Evolutionary conservation across 169 alveolate species (phyloP).

Genomic region (Eimeria necatrix): DNA sequence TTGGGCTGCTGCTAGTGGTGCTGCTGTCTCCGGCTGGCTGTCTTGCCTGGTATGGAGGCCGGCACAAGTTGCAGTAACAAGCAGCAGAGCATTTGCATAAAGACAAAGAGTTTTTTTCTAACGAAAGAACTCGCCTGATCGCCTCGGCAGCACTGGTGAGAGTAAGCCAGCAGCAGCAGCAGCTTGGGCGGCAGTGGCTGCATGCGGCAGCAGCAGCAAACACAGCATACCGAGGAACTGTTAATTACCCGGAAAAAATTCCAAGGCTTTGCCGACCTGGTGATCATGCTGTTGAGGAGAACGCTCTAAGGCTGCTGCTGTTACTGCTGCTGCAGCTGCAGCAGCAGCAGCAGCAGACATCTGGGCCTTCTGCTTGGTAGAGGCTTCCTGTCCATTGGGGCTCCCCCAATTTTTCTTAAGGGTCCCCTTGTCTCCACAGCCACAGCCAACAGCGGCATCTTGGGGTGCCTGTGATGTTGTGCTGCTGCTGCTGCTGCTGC

Average conservation of each 20-base stretch:
- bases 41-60: too few relatives aligned
- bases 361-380: neutral
- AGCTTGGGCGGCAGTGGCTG: too few relatives aligned
- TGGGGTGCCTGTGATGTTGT: neutral
- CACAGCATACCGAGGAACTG: neutral
- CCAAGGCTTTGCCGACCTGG: neutral
- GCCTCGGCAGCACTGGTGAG: neutral
- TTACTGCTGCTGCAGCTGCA: conserved; percentile 34
- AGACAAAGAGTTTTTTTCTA: too few relatives aligned
- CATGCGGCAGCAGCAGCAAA: too few relatives aligned
- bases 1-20: neutral
- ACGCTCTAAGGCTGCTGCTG: neutral
- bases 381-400: neutral
- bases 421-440: neutral
- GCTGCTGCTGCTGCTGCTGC: neutral
- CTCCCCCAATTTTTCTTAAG: neutral
- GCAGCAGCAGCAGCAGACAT: conserved; percentile 24
- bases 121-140: neutral
- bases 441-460: neutral
- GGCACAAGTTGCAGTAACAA: too few relatives aligned
- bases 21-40: neutral
- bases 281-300: neutral
- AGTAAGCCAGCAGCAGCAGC: too few relatives aligned
- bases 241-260: neutral
- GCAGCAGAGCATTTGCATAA: too few relatives aligned